A percentile compares a stretch with the other conserved stretches of the same genome.
Conservation (phyloP, 306 rosid species). For the Parietaria judaica region DNA sequence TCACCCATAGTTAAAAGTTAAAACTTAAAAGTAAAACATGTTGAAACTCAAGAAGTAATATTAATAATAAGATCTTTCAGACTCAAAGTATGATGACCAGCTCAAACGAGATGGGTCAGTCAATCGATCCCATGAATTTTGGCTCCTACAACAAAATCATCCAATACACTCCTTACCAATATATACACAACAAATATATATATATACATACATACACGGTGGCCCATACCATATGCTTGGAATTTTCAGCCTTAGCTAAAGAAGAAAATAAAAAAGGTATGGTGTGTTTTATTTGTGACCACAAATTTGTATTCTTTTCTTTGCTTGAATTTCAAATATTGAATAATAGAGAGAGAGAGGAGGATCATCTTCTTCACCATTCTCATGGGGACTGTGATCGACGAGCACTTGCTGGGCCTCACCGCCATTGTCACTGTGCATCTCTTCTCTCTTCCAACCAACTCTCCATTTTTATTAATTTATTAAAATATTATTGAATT, state of each 20-base stretch:
- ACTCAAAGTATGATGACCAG: too few relatives aligned
- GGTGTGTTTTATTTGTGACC: slow-evolving; percentile 21
- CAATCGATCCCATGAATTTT: not conserved
- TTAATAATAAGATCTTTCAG: too few relatives aligned
- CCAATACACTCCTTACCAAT: too few relatives aligned
- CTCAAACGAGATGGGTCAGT: not conserved
- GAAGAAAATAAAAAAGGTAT: not conserved
- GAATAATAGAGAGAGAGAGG: not conserved
- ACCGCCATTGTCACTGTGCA: slow-evolving; percentile 82
- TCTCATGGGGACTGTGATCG: slow-evolving; percentile 62
- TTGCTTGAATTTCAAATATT: not conserved
- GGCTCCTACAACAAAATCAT: not conserved
- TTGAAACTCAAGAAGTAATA: too few relatives aligned
- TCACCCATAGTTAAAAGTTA: too few relatives aligned
- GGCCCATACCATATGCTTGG: not conserved
- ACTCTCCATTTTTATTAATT: too few relatives aligned
- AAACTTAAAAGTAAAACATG: too few relatives aligned
- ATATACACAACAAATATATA: too few relatives aligned
- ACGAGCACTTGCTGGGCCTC: slow-evolving; percentile 74
- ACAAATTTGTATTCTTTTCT: not conserved
- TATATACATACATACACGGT: not conserved
- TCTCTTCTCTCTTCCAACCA: not conserved
- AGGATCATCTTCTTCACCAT: not conserved
- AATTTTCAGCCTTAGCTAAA: too few relatives aligned
- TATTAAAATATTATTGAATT: not conserved